phyloP scores from a whole-genome alignment of 129 eudicot genomes.

The Calendula officinalis region DNA sequence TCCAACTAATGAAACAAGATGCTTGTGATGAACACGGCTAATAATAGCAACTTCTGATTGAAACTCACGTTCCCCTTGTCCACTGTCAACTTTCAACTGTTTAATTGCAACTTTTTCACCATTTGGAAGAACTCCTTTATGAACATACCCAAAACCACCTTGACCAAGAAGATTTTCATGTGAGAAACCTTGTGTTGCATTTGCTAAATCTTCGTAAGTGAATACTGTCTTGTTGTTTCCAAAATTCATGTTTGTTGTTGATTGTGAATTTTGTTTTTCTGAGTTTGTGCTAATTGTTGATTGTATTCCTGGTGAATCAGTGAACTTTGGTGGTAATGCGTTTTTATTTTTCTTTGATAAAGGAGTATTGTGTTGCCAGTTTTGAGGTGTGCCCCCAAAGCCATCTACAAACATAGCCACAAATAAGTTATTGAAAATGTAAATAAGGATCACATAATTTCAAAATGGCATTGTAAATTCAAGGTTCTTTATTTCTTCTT shows the following conservation, averaged over 20 bases:
- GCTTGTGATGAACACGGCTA: conserved; percentile 73
- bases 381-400: conserved; percentile 38
- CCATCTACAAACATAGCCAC: conserved; percentile 34
- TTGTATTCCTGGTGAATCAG: conserved; percentile 20
- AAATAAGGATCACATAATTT: not conserved
- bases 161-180: conserved; percentile 78
- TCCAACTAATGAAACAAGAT: conserved; percentile 82
- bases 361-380: conserved; percentile 40
- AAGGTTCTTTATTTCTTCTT: no score
- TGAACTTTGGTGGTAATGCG: conserved; percentile 32
- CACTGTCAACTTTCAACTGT: conserved; percentile 80
- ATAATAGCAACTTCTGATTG: conserved; percentile 90
- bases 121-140: conserved; percentile 65
- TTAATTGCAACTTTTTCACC: conserved; percentile 81
- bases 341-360: conserved; percentile 27
- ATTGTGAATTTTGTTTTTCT: conserved; percentile 28
- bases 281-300: conserved; percentile 45
- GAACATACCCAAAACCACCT: conserved; percentile 95
- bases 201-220: conserved; percentile 65
- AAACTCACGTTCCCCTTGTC: conserved; percentile 96
- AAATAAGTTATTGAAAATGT: not conserved
- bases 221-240: conserved; percentile 46
- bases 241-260: conserved; percentile 9
- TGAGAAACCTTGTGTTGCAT: conserved; percentile 67
- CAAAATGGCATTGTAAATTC: not conserved